Base-by-base conservation (phyloP, 192 early-diverging fungal genomes). In the Backusella liffmaniae region DNA sequence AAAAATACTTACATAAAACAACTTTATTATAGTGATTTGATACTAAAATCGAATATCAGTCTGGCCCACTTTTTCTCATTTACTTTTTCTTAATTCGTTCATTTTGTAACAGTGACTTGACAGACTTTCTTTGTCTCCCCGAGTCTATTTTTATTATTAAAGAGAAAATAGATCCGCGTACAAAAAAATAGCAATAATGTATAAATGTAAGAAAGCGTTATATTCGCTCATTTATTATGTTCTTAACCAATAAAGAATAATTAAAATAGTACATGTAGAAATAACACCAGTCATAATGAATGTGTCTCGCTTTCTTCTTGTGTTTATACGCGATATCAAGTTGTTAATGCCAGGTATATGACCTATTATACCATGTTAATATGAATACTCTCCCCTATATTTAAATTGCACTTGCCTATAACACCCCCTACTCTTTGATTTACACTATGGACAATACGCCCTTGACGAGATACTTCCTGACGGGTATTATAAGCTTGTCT, bases 401-500 rank as follows among this genome's bases (percentile, higher is more conserved):
- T 39, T 12, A 39, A 32, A 32, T 4, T 51, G 6, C 26, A 26
- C 85, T 67, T 86, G 89, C 90, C 83, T 66, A 89, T 77, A 15
- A 92, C 79, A 16, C 85, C 86, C 16, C 73, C 75, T 56, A 95
- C 82, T 59, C 91, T 75, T 21, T 81, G 79, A 70, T 87, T 86
- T 18, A 90, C 82, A 23, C 85, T 86, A 66, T 79, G 82, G 29
- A 95, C 71, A 34, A 84, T 87, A 1, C 78, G 68, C 21, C 92
- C 82, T 77, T 95, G 93, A 35, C 87, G 76, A 35, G 86, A 85
- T 51, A 95, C 77, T 44, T 87, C 91, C 37, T 89, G 90, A 21
- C 91, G 83, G 16, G 91, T 89, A 59, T 82, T 86, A 80, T 90
- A 92, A 32, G 94, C 94, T 89, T 94, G 92, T 53, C 92, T 94